Conservation (phyloP, 2,329 filamentous ascomycete species). For the Calonectria pauciramosa region DNA sequence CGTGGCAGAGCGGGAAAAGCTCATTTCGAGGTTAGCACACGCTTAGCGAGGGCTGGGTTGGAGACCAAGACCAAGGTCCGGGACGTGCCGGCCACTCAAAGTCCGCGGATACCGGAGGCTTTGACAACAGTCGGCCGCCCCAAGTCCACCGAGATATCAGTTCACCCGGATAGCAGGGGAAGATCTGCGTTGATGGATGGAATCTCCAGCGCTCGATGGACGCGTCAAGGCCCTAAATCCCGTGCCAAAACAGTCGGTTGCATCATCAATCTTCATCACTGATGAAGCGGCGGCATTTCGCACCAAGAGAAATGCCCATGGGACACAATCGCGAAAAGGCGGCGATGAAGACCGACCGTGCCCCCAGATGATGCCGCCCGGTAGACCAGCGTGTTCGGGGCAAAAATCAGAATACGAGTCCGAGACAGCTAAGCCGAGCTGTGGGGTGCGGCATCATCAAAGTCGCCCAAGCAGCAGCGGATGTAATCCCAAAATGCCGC, state of each 20-base stretch:
- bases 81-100: slow-evolving; percentile 12
- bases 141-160: background rate
- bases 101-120: background rate
- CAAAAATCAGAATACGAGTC: background rate
- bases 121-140: background rate
- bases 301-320: background rate
- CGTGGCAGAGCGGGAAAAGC: slow-evolving; percentile 12
- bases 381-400: background rate
- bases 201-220: background rate
- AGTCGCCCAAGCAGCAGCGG: slow-evolving; percentile 16
- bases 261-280: background rate
- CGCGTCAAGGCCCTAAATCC: too few species aligned
- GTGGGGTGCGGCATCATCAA: slow-evolving; percentile 4
- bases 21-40: slow-evolving; percentile 8
- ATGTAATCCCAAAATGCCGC: slow-evolving; percentile 25
- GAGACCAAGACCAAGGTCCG: background rate
- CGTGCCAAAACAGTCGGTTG: too few species aligned
- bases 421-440: slow-evolving; percentile 2
- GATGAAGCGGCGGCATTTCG: background rate
- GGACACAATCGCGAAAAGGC: background rate
- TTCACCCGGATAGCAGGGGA: background rate
- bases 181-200: background rate
- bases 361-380: background rate
- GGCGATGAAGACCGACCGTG: background rate
- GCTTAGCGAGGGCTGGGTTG: slow-evolving; percentile 10